These are phyloP conservation scores for Phaeosphaeria sp. DNA, from an alignment of 2,329 filamentous ascomycete species.

Conservation along the genomic window DNA sequence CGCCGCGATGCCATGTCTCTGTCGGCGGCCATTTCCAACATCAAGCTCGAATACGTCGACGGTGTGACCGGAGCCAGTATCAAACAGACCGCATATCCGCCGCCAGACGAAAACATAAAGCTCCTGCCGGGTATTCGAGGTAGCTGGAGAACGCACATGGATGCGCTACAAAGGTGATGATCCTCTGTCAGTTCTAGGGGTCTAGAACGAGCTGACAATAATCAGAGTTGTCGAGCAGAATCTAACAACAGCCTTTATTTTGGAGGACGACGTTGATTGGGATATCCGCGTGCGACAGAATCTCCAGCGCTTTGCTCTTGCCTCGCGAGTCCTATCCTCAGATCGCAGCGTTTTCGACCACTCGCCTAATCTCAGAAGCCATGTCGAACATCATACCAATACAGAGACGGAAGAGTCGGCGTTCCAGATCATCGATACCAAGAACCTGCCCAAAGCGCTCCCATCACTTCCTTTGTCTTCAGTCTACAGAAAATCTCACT, in stretches of 20 bases:
- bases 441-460: constrained; percentile 27
- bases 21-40: constrained; percentile 55
- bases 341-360: constrained; percentile 20
- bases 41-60: constrained; percentile 58
- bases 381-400: constrained; percentile 24
- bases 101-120: constrained; percentile 37
- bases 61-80: constrained; percentile 53
- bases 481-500: background rate
- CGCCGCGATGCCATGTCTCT: constrained; percentile 60
- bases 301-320: constrained; percentile 38
- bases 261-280: constrained; percentile 44
- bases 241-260: constrained; percentile 39
- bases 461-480: constrained; percentile 28
- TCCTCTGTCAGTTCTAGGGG: background rate
- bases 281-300: constrained; percentile 37
- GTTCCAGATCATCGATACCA: constrained; percentile 32
- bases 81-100: constrained; percentile 35
- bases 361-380: constrained; percentile 15
- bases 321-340: constrained; percentile 31
- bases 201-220: constrained; percentile 4
- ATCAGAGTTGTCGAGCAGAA: constrained; percentile 34
- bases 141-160: constrained; percentile 43
- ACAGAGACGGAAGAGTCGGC: constrained; percentile 31
- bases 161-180: constrained; percentile 32
- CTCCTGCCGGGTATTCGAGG: constrained; percentile 34